Evolutionary conservation across 768 basidiomycete species (phyloP).

Genomic region (Cyclocybe cylindracea): DNA sequence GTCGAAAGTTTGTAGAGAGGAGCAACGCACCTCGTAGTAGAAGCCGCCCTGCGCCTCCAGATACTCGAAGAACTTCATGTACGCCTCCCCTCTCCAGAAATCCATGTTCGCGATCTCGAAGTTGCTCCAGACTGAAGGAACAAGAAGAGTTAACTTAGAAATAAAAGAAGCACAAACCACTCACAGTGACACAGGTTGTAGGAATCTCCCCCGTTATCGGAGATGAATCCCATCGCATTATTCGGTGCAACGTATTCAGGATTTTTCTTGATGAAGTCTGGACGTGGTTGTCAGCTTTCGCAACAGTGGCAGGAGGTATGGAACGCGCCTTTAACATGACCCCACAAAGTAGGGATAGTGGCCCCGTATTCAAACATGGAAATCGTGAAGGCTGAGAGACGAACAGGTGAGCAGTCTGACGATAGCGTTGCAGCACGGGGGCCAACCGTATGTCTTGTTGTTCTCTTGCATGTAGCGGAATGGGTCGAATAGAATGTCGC

Average conservation of each 20-base stretch:
- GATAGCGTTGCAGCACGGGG: not conserved
- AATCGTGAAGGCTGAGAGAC: slow-evolving; percentile 55
- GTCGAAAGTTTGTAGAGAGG: slow-evolving; percentile 3
- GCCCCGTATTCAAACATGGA: slow-evolving; percentile 73
- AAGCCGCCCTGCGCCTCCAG: slow-evolving; percentile 66
- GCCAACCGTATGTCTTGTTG: slow-evolving; percentile 67
- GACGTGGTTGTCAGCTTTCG: slow-evolving; percentile 6
- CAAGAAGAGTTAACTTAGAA: not conserved
- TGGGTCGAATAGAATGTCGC: slow-evolving; percentile 68
- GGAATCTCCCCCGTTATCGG: slow-evolving; percentile 65
- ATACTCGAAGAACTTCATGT: slow-evolving; percentile 64
- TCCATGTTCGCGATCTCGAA: slow-evolving; percentile 77
- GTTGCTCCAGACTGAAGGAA: slow-evolving; percentile 54
- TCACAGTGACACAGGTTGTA: slow-evolving; percentile 82
- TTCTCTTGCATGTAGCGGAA: slow-evolving; percentile 76
- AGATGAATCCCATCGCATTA: slow-evolving; percentile 68
- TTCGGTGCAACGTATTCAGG: slow-evolving; percentile 56
- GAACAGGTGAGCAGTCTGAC: slow-evolving; percentile 2
- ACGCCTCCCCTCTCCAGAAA: slow-evolving; percentile 66
- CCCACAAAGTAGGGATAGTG: slow-evolving; percentile 82
- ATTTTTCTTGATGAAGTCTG: slow-evolving; percentile 61
- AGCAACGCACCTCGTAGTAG: slow-evolving; percentile 61
- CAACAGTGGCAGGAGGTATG: not conserved
- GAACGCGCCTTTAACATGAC: slow-evolving; percentile 57
- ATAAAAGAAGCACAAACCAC: slow-evolving; percentile 25